These are phyloP conservation scores for Fusarium pseudonygamai DNA, from an alignment of 2,329 filamentous ascomycete species.

Conservation along the genomic window DNA sequence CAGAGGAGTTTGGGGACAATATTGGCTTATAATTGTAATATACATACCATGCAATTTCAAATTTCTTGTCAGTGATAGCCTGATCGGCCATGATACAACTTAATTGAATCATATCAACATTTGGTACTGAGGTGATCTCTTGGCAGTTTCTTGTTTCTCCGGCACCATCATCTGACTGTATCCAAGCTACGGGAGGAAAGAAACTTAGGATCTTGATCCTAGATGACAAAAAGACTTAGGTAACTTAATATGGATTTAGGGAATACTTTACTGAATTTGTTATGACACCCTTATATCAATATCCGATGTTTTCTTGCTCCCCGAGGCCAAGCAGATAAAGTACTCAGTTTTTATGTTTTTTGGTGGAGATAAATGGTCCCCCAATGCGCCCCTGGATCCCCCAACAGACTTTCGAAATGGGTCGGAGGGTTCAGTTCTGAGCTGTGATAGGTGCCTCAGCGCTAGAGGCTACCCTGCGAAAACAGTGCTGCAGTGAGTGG, in stretches of 20 bases:
- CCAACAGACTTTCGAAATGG: constrained; percentile 40
- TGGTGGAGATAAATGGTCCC: constrained; percentile 36
- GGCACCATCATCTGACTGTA: not conserved
- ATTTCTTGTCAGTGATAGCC: constrained; percentile 11
- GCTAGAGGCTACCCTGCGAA: not conserved
- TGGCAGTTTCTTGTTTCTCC: constrained; percentile 32
- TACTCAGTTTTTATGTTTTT: constrained; percentile 1
- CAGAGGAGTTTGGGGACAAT: constrained; percentile 36
- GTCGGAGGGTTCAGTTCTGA: constrained; percentile 17
- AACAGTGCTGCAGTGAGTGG: constrained; percentile 17
- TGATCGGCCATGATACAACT: not conserved
- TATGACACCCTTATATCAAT: no score
- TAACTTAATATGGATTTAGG: no score
- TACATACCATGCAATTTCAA: constrained; percentile 29
- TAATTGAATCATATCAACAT: not conserved
- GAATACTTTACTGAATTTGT: no score
- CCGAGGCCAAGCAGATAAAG: constrained; percentile 2
- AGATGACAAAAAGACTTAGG: no score
- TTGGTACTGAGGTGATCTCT: not conserved
- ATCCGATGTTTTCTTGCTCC: no score
- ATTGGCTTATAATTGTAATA: constrained; percentile 45
- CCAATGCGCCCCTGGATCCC: constrained; percentile 37
- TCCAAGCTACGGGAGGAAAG: no score
- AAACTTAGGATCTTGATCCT: no score
- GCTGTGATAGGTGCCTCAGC: constrained; percentile 25